These are phyloP conservation scores for Cicer pinnatifidum DNA, from an alignment of 306 rosid species.

Conservation along the genomic window DNA sequence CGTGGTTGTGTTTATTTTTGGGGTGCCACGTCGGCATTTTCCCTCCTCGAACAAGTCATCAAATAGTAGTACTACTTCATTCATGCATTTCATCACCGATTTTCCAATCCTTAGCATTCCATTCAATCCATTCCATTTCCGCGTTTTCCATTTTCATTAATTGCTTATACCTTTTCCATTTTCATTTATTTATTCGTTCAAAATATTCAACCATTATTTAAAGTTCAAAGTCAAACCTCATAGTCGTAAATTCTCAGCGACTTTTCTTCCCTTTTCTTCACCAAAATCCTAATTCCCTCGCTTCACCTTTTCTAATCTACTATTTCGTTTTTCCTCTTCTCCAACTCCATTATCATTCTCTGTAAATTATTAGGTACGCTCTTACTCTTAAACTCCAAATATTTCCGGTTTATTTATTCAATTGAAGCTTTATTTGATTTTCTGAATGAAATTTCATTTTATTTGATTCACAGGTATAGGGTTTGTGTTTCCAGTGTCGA, in stretches of 20 bases:
- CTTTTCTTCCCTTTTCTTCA: constrained; percentile 16
- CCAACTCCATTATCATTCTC: neutral
- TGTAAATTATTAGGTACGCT: constrained; percentile 40
- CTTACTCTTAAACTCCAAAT: neutral
- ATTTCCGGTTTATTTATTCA: neutral
- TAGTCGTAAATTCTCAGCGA: constrained; percentile 44
- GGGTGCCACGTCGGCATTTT: constrained; percentile 28
- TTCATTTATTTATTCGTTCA: constrained; percentile 13
- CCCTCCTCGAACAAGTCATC: constrained; percentile 17
- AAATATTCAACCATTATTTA: constrained; percentile 34
- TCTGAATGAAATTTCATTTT: neutral
- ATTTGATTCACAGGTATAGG: constrained; percentile 15
- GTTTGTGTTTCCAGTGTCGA: neutral
- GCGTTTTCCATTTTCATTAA: constrained; percentile 42
- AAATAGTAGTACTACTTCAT: constrained; percentile 6
- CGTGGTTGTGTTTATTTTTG: neutral
- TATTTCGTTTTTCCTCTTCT: constrained; percentile 9
- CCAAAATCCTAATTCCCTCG: neutral
- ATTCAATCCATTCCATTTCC: constrained; percentile 33
- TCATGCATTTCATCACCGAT: constrained; percentile 20
- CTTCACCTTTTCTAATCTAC: neutral
- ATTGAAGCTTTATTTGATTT: neutral
- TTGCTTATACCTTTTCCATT: constrained; percentile 36
- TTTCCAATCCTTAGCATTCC: constrained; percentile 26
- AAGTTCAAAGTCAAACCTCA: constrained; percentile 23